phyloP scores from a whole-genome alignment of 352 stramenopile species.

The Ophiocytium majus region DNA sequence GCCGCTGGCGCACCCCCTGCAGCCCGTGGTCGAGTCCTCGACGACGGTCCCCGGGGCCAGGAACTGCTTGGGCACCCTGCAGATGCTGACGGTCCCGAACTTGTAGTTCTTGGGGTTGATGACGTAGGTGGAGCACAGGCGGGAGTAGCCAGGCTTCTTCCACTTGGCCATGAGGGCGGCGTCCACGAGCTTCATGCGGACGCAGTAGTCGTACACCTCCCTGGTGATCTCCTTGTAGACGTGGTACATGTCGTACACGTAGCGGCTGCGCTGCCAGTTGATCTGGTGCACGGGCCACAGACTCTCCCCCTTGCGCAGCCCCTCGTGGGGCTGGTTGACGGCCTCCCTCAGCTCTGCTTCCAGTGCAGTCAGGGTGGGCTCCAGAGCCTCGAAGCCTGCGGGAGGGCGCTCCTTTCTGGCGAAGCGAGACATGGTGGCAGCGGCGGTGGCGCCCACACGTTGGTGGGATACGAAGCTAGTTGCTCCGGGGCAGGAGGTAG shows the following conservation, averaged over 20 bases:
- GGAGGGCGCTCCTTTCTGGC: slow-evolving; percentile 75
- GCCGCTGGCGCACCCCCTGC: slow-evolving; percentile 89
- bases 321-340: slow-evolving; percentile 94
- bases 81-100: slow-evolving; percentile 96
- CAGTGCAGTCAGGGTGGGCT: slow-evolving; percentile 90
- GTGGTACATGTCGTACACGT: slow-evolving; percentile 99
- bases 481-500: no score
- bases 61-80: slow-evolving; percentile 87
- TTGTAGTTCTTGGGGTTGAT: slow-evolving; percentile 99
- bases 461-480: no score
- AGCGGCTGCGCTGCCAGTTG: slow-evolving; percentile 96
- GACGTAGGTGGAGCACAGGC: slow-evolving; percentile 94
- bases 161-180: slow-evolving; percentile 96
- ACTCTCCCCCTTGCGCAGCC: slow-evolving; percentile 92
- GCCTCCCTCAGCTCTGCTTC: slow-evolving; percentile 94
- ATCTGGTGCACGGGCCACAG: slow-evolving; percentile 99
- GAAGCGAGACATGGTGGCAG: slow-evolving; percentile 74
- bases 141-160: slow-evolving; percentile 98
- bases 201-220: slow-evolving; percentile 97
- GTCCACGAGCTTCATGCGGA: slow-evolving; percentile 88
- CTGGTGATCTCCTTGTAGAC: slow-evolving; percentile 89
- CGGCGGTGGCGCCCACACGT: no score
- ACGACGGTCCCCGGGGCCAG: slow-evolving; percentile 73
- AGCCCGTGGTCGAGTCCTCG: slow-evolving; percentile 91
- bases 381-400: slow-evolving; percentile 87